phyloP scores from a whole-genome alignment of 768 basidiomycete species.

The Sutorius australiensis region DNA sequence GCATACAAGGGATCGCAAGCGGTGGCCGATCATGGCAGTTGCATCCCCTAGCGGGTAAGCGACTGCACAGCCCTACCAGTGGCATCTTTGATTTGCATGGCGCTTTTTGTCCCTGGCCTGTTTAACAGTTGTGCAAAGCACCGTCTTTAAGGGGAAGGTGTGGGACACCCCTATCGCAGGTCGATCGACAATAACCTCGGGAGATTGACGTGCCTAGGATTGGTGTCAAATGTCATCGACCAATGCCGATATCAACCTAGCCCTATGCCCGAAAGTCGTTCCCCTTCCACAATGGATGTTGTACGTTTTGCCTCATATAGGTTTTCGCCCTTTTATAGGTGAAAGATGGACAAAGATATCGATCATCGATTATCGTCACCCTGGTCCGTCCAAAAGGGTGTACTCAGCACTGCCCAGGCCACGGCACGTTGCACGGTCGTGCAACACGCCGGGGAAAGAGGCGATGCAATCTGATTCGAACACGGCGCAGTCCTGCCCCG shows the following conservation, averaged over 20 bases:
- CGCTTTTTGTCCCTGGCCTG: no score
- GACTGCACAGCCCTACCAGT: no score
- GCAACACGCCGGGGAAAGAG: not conserved
- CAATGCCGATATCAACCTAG: not conserved
- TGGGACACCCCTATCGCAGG: no score
- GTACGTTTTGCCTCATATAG: not conserved
- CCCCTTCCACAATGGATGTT: not conserved
- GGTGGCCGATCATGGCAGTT: not conserved
- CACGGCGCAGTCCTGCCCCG: no score
- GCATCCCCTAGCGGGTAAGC: not conserved
- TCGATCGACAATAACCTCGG: no score
- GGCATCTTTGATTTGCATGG: not conserved
- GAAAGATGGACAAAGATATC: not conserved
- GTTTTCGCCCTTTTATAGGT: not conserved
- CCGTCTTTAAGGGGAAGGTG: not conserved
- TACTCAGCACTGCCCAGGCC: not conserved
- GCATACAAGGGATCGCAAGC: not conserved
- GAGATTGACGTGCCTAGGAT: no score
- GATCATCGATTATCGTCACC: no score
- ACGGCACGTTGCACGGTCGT: not conserved
- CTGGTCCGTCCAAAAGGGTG: not conserved
- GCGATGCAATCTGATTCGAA: not conserved
- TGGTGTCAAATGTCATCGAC: no score
- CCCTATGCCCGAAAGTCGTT: not conserved
- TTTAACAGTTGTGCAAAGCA: not conserved